Evolutionary conservation across 2,329 filamentous ascomycete species (phyloP), one percentile per base, ranked within the genome.

Genomic region (Botrytis sinoallii): DNA sequence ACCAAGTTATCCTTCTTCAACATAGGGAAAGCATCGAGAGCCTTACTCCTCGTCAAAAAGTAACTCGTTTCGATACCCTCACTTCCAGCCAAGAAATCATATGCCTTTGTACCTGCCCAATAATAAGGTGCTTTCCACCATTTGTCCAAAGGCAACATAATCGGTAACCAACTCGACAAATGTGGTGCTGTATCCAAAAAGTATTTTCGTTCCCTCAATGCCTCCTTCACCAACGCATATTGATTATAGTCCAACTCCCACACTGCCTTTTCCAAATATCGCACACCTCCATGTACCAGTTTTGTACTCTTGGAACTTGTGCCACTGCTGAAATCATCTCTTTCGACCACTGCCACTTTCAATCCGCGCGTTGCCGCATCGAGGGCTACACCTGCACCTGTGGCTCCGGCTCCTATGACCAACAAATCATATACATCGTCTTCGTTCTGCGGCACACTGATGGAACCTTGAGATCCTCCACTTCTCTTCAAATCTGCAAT

Each of bases 41-140:
- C 93, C 83, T 95, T 95, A 82, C 92, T 95, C 82, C 91, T 91
- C 38, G 93, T 95, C 80, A 97, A 84, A 82, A 97, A 97, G 84
- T 97, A 97, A 9, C 93, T 95, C 79, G 89, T 94, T 83, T 97
- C 93, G 79, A 97, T 95, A 72, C 94, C 94, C 82, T 97, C 93
- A 59, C 91, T 91, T 22, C 93, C 93, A 78, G 94, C 94, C 77
- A 97, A 86, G 78, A 94, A 89, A 83, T 97, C 94, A 83, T 97
- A 97, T 77, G 90, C 89, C 82, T 97, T 97, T 75, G 90, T 92
- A 69, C 91, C 91, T 57, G 87, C 88, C 91, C 91, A 93, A 82
- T 92, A 93, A 83, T 93, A 93, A 9, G 91, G 91, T 35, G 89
- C 90, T 82, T 93, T 91, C 90, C 90, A 93, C 91, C 91, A 93